Evolutionary conservation across 2,329 filamentous ascomycete genomes (phyloP), one percentile per base, ranked within the genome.

Genomic region (Neoscytalidium dimidiatum): DNA sequence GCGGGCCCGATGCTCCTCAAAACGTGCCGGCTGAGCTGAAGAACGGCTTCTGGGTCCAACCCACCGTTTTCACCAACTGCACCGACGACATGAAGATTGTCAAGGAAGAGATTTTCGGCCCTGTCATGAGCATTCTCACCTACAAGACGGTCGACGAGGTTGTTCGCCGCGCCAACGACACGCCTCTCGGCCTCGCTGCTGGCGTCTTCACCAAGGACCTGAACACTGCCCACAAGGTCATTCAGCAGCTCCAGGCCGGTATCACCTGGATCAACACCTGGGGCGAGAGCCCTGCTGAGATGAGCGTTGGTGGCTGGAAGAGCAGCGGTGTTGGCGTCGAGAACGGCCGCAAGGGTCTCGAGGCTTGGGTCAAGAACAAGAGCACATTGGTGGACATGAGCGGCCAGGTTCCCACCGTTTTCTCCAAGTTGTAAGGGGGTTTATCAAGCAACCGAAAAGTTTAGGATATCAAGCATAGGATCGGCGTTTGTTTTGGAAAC

Each of bases 231-330:
- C 92, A 96, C 72, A 82, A 85, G 48, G 85, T 94, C 0, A 83
- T 94, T 46, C 84, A 85, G 26, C 84, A 86, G 72, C 80, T 96
- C 4, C 85, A 96, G 73, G 92, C 92, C 0, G 92, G 92, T 35
- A 96, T 96, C 72, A 96, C 92, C 1, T 96, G 92, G 92, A 84
- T 96, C 61, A 96, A 96, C 76, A 93, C 91, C 0, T 96, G 93
- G 93, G 92, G 93, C n/a, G 92, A 96, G 80, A 90, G 86, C 56
- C 92, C 92, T 0, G 92, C 93, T 0, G 92, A 96, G 82, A 96
- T 96, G 38, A 90, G 90, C 2, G 92, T 96, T 0, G 92, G 92
- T 9, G 92, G 92, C 0, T 96, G 92, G 93, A 96, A 96, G 82
- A 85, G 91, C 84, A 96, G 92, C 74, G 93, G 93, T 35, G 80